Evolutionary conservation across 495 filamentous ascomycete genomes (phyloP), one percentile per base, ranked within the genome.

Genomic region (Hypoxylon perforatum): DNA sequence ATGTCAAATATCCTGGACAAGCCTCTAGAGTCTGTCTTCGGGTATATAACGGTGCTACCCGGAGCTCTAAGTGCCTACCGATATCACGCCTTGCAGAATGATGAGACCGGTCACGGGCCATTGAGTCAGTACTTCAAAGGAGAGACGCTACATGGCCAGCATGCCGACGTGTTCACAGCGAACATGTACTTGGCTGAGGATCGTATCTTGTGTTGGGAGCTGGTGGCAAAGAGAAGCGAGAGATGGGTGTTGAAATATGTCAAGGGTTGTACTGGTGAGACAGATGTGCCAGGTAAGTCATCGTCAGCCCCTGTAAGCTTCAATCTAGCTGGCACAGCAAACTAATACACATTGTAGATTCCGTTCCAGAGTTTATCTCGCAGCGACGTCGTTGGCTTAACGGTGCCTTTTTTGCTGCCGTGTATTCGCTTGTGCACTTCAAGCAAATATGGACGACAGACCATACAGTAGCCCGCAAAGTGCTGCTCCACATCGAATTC

Each of bases 141-240:
- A 62, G 96, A 99, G 79, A 97, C 93, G 1, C 75, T 99, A 55
- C 94, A 97, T 73, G 96, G 96, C 10, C 92, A 97, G 69, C 92
- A 98, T 74, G 95, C 96, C 3, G 96, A 98, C 73, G 94, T 99
- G 6, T 99, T 99, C 73, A 98, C 96, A 0, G 96, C 96, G 4
- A 99, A 99, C 71, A 99, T 99, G 96, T 98, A 98, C 71, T 82
- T 99, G 45, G 96, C 96, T 11, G 96, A 99, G 75, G 96, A 99
- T 81, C 90, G 96, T 78, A 99, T 99, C 77, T 84, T 99, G 14
- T 99, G 96, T 78, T 99, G 94, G 94, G 96, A 99, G 85, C 78
- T 99, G 53, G 95, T 99, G 6, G 94, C 95, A 1, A 99, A 99
- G 80, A 82, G 92, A 61, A 91, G 89, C 69, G 95, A 97, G 79